Percentiles rank a stretch among this genome's conserved stretches.
Conservation (phyloP, 345 rosid species). For the Durio zibethinus region DNA sequence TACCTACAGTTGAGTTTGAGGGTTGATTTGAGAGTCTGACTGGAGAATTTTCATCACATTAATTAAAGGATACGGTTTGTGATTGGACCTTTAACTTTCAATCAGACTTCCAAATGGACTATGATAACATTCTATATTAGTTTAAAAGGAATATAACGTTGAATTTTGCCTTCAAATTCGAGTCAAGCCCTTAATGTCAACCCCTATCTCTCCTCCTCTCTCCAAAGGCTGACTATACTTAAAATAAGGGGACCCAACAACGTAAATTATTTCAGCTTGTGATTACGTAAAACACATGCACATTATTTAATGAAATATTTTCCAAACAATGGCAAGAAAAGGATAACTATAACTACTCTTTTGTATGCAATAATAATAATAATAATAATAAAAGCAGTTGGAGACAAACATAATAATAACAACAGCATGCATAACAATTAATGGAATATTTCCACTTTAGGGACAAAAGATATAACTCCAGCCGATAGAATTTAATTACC, state of each 20-base stretch:
- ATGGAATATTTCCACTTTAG: background rate
- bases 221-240: background rate
- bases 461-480: constrained; percentile 5
- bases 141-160: too few relatives aligned
- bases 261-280: background rate
- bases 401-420: background rate
- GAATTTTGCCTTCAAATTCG: too few relatives aligned
- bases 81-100: too few relatives aligned
- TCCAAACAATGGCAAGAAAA: background rate
- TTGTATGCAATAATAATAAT: too few relatives aligned
- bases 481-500: constrained; percentile 6
- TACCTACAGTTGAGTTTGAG: too few relatives aligned
- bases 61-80: too few relatives aligned
- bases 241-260: background rate
- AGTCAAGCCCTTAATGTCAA: background rate
- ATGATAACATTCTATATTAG: too few relatives aligned
- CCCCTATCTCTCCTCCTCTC: background rate
- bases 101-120: too few relatives aligned
- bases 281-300: background rate
- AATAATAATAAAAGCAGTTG: background rate
- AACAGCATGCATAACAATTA: background rate
- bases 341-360: background rate
- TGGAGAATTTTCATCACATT: too few relatives aligned
- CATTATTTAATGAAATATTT: background rate
- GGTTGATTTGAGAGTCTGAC: too few relatives aligned